Evolutionary conservation across 78 protist species (phyloP).

Genomic region (Monosiga brevicollis): DNA sequence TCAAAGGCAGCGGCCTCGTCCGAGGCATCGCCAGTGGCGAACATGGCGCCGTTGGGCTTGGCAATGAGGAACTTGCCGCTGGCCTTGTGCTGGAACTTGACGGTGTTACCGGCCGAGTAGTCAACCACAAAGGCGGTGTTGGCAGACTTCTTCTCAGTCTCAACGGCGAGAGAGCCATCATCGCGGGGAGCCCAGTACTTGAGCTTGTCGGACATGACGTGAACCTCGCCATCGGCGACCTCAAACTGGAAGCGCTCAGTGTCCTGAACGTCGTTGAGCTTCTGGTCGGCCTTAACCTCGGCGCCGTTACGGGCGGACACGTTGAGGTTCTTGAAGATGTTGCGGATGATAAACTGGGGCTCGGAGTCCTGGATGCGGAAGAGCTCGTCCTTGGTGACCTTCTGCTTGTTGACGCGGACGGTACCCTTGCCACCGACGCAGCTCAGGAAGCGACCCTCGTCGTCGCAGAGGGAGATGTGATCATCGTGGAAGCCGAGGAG

Average conservation of each 20-base stretch:
- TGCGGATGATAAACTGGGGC: constrained; percentile 1
- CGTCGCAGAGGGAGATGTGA: neutral
- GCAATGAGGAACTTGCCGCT: constrained; percentile 1
- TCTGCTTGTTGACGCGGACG: neutral
- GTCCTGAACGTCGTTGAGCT: neutral
- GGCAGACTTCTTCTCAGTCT: neutral
- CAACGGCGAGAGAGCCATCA: neutral
- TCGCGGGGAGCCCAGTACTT: neutral
- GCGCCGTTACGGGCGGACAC: neutral
- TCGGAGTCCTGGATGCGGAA: constrained; percentile 2
- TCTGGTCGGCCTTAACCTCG: constrained; percentile 5
- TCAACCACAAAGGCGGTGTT: neutral
- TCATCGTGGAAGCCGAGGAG: neutral
- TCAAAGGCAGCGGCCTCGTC: neutral
- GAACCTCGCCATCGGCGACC: neutral
- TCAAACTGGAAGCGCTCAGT: constrained; percentile 7
- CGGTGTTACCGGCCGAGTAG: neutral
- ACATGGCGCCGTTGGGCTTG: constrained; percentile 2
- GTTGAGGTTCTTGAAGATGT: neutral
- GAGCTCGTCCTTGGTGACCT: constrained; percentile 16
- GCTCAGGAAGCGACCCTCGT: neutral
- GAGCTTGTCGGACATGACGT: neutral
- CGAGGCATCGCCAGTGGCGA: neutral
- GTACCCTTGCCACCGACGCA: neutral
- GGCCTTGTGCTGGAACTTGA: neutral